Percentiles rank a stretch among this genome's conserved stretches.
phyloP scores from a whole-genome alignment of 1,284 basidiomycete species.

The Ganoderma leucocontextum region DNA sequence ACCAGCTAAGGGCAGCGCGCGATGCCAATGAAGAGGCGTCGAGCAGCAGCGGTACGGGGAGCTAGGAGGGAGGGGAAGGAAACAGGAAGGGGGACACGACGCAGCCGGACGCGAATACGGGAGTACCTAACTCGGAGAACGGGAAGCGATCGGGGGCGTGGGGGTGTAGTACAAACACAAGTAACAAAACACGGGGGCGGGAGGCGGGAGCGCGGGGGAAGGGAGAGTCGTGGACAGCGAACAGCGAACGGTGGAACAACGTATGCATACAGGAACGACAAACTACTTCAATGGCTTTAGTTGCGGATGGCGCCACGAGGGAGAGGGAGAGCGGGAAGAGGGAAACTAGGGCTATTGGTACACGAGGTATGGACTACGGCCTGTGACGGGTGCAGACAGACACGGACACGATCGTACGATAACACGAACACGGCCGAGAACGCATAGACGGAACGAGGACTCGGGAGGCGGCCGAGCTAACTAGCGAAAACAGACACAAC shows the following conservation, averaged over 20 bases:
- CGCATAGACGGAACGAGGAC: slow-evolving; percentile 1
- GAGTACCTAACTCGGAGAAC: not conserved
- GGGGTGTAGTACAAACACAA: not conserved
- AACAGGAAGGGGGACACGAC: not conserved
- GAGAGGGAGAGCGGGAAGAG: not conserved
- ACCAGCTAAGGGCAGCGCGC: not conserved
- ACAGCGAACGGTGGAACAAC: not conserved
- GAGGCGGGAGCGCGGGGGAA: not conserved
- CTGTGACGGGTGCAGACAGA: not conserved
- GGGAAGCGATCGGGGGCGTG: not conserved
- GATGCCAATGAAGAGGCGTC: not conserved
- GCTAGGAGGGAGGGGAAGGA: not conserved
- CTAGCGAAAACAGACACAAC: slow-evolving; percentile 1
- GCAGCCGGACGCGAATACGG: not conserved
- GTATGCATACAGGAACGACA: slow-evolving; percentile 3
- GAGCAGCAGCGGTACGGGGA: not conserved
- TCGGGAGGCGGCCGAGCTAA: not conserved
- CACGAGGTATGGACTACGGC: slow-evolving; percentile 5
- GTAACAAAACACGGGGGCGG: slow-evolving; percentile 3
- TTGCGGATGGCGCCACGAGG: not conserved
- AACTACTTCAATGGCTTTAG: not conserved
- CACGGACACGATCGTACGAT: slow-evolving; percentile 2
- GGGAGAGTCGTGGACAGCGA: not conserved
- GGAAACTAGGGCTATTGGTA: slow-evolving; percentile 12
- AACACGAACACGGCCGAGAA: not conserved